Percentiles rank a stretch among this genome's conserved stretches.
Conservation (phyloP, 768 basidiomycete species). For the Podaxis rugospora region DNA sequence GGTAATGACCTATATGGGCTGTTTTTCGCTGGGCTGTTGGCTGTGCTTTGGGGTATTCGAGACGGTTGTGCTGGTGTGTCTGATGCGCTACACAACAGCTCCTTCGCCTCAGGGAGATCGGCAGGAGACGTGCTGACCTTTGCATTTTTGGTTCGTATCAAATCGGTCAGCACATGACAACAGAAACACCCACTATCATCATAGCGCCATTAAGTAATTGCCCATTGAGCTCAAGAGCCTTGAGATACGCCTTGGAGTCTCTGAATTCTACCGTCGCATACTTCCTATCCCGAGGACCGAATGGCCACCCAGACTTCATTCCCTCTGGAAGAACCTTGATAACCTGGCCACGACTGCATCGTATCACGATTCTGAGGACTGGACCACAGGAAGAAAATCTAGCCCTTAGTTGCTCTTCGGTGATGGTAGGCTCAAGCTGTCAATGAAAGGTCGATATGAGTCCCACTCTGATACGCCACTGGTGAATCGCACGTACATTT, state of each 20-base stretch:
- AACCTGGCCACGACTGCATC: slow-evolving; percentile 37
- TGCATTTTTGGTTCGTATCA: neutral
- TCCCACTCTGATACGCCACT: neutral
- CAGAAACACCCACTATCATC: slow-evolving; percentile 34
- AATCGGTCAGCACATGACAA: neutral
- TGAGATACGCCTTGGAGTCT: slow-evolving; percentile 27
- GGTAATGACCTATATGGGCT: slow-evolving; percentile 5
- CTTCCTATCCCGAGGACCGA: slow-evolving; percentile 31
- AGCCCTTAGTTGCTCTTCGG: slow-evolving; percentile 24
- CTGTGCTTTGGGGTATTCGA: neutral
- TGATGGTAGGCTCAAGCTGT: slow-evolving; percentile 33
- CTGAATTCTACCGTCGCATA: slow-evolving; percentile 52
- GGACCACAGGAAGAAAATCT: slow-evolving; percentile 34
- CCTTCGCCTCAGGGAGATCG: slow-evolving; percentile 37
- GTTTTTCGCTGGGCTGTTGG: neutral
- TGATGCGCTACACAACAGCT: slow-evolving; percentile 25
- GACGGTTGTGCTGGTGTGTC: neutral
- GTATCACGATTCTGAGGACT: slow-evolving; percentile 24
- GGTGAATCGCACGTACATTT: slow-evolving; percentile 42
- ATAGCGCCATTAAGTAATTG: slow-evolving; percentile 28
- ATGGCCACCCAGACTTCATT: slow-evolving; percentile 16
- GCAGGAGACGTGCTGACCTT: slow-evolving; percentile 32
- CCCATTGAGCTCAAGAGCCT: slow-evolving; percentile 39
- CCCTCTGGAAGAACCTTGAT: slow-evolving; percentile 20
- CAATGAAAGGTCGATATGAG: slow-evolving; percentile 1